A percentile compares a stretch with the other conserved stretches of the same genome.
Conservation (phyloP, 257 asterid genomes). For the Plectranthus barbatus region DNA sequence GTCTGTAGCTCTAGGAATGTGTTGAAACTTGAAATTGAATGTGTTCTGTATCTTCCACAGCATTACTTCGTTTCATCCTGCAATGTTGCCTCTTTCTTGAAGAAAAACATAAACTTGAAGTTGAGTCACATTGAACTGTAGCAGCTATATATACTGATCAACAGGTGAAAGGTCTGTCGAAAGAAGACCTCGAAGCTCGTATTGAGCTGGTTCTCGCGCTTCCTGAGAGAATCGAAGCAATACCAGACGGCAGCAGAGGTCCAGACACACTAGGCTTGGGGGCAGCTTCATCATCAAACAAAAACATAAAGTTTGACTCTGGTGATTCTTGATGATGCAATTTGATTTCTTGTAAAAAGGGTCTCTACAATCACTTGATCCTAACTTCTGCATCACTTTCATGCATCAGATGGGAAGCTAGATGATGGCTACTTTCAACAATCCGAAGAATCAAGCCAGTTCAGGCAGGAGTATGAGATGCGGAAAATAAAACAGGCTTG, state of each 20-base stretch:
- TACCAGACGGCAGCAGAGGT: conserved; percentile 47
- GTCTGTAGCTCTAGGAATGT: no score
- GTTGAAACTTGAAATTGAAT: neutral
- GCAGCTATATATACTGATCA: neutral
- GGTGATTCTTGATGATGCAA: conserved; percentile 23
- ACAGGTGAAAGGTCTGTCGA: conserved; percentile 69
- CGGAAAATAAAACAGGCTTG: conserved; percentile 91
- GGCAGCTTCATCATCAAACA: conserved; percentile 49
- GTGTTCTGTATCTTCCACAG: no score
- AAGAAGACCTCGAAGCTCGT: conserved; percentile 64
- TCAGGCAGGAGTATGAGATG: conserved; percentile 74
- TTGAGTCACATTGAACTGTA: no score
- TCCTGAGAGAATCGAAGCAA: conserved; percentile 59
- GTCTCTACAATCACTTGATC: neutral
- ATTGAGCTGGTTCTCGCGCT: conserved; percentile 60
- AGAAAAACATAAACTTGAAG: no score
- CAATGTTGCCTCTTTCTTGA: no score
- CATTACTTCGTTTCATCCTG: no score
- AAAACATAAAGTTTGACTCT: conserved; percentile 56
- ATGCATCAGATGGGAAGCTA: conserved; percentile 42
- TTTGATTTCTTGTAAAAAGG: neutral
- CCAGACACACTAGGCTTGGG: conserved; percentile 30
- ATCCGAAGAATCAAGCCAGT: conserved; percentile 59
- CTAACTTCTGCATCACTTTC: neutral
- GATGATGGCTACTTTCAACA: conserved; percentile 48